Conservation (phyloP, 345 rosid species). For the Syzygium oleosum region DNA sequence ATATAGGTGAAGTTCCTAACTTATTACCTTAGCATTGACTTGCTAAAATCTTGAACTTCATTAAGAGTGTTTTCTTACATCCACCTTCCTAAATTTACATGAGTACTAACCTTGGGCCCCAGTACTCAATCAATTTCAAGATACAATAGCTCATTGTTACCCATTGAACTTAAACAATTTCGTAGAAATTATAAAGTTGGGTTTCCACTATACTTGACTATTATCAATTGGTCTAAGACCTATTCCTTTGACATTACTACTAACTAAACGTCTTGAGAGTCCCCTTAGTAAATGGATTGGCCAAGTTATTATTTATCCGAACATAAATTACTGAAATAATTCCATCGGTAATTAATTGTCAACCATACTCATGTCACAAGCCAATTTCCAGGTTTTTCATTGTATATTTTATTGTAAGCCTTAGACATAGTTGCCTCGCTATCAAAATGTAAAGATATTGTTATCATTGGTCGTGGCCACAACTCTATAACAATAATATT, state of each 20-base stretch:
- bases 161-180: not conserved
- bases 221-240: not conserved
- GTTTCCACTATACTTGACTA: not conserved
- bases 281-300: not conserved
- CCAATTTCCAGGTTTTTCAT: not conserved
- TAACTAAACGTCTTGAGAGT: not conserved
- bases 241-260: not conserved
- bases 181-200: not conserved
- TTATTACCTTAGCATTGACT: too few relatives aligned
- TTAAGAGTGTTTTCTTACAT: too few relatives aligned
- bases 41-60: too few relatives aligned
- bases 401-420: not conserved
- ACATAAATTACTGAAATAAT: not conserved
- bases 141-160: too few relatives aligned
- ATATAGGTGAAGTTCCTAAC: too few relatives aligned
- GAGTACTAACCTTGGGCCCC: not conserved
- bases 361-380: not conserved
- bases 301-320: not conserved
- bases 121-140: not conserved
- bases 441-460: not conserved
- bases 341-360: not conserved
- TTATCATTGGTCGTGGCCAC: not conserved
- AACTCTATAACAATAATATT: not conserved
- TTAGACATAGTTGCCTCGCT: not conserved
- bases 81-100: too few relatives aligned